Evolutionary conservation across 768 basidiomycete species (phyloP), one percentile per base, ranked within the genome.

Genomic region (Amanita rubescens): DNA sequence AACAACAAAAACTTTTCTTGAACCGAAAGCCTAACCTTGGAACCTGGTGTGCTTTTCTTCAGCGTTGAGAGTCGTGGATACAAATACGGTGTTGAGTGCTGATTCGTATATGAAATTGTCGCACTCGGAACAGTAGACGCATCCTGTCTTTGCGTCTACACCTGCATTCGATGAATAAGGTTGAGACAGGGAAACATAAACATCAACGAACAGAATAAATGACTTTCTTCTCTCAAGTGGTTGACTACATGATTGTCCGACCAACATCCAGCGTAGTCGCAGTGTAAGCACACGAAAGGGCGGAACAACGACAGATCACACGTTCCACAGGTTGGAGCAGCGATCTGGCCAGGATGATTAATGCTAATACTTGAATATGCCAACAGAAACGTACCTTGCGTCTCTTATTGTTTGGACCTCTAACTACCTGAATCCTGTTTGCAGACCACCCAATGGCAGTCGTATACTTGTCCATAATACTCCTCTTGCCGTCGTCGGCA

Each of bases 251-350:
- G 90, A 3, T 72, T 72, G 39, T 70, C 71, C 11, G 65, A 56
- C 88, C 88, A 91, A 57, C 90, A 90, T 6, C 84, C 88, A 9
- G 76, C 71, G 62, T 74, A 85, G 3, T 78, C 61, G 60, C 90
- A 92, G n/a, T 82, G 75, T 6, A 91, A 69, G 58, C 90, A 92
- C 3, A 77, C 81, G 60, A 85, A 82, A 0, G 89, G 86, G 20
- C 87, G 73, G 1, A 80, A 70, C 25, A 89, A 69, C 1, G 79
- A 61, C 1, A 73, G 48, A 8, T 69, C 67, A 61, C 90, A 92
- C 11, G 71, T 75, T 8, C 76, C 78, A 62, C 90, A 91, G 3
- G 75, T 67, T 10, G 90, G 89, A 15, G 75, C 71, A 3, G 84
- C 62, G 44, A 70, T 62, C 70, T 72, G 66, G 32, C n/a, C n/a